Percentiles rank a stretch among this genome's conserved stretches.
phyloP scores from a whole-genome alignment of 1,139 yeast species.

The Scheffersomyces illinoinensis region DNA sequence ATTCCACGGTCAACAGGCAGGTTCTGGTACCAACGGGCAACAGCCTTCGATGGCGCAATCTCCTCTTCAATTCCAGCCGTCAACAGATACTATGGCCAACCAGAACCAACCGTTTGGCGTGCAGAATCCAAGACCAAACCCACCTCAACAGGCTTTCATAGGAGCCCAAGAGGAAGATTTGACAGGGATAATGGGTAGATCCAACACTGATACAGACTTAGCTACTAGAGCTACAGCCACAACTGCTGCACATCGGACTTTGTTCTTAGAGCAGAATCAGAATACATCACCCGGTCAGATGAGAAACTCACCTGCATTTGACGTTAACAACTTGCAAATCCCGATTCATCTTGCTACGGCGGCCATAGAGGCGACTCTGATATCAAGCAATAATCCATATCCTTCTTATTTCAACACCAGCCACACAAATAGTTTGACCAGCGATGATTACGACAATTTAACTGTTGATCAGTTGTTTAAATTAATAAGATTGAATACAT shows the following conservation, averaged over 20 bases:
- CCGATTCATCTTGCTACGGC: slow-evolving; percentile 16
- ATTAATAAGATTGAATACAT: slow-evolving; percentile 21
- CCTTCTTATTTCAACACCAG: slow-evolving; percentile 21
- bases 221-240: slow-evolving; percentile 2
- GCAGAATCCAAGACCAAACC: background rate
- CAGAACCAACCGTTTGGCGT: background rate
- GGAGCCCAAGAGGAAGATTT: background rate
- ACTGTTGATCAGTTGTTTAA: slow-evolving; percentile 41
- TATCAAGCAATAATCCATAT: slow-evolving; percentile 9
- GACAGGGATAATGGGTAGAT: background rate
- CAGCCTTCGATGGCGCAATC: slow-evolving; percentile 2
- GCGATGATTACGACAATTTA: slow-evolving; percentile 43
- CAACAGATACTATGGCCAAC: background rate
- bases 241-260: background rate
- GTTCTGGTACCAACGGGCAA: slow-evolving; percentile 1
- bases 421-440: slow-evolving; percentile 29
- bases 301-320: background rate
- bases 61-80: background rate
- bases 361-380: slow-evolving; percentile 15
- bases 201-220: background rate
- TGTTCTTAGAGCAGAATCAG: background rate
- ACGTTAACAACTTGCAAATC: slow-evolving; percentile 2
- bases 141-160: background rate
- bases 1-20: slow-evolving; percentile 6
- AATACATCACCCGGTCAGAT: background rate